Base-by-base conservation (phyloP, 1,139 yeast species). In the Pneumocystis carinii region DNA sequence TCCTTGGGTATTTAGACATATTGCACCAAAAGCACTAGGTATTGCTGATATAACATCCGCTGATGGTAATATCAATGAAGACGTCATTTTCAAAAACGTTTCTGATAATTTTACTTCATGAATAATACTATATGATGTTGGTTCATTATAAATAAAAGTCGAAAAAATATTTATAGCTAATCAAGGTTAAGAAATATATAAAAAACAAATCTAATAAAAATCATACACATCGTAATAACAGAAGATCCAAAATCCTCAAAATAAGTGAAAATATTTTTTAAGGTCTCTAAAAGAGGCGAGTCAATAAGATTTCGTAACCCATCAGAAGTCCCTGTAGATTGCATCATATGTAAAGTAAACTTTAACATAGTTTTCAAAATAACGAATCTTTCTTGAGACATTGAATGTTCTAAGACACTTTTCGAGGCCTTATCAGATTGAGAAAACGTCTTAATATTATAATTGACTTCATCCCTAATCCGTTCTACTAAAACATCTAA, bases 261-360 rank as follows among this genome's bases (percentile, higher is more conserved):
- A 69, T 87, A 77, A n/a, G 73, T 69, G 17, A 90, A 70, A 2
- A 90, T 80, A 64, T 76, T 78, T 66, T 83, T 85, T 67, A 90
- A 76, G 41, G 87, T 79, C 53, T 75, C 73, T 55, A 90, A 75
- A 59, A 90, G 76, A 0, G 92, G 84, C 0, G 97, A 87, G 71
- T 90, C 97, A 70, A 89, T 87, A 63, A 90, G 75, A 67, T 88
- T 89, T 71, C 96, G 82, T 68, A 89, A 81, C 65, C 95, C 79
- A 72, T 90, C 97, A 14, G 75, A 69, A 39, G 95, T 95, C 19
- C 87, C 81, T 64, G 88, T 89, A 48, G 85, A 80, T 65, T 82
- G 83, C 59, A 90, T 79, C 61, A 90, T 76, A 66, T 84, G 81
- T 24, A 83, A 75, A 0, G 85, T 83, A 57, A 90, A 79, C 66